Evolutionary conservation across 169 alveolate species (phyloP), one percentile per base, ranked within the genome.

Genomic region (Cardiosporidium cionae): DNA sequence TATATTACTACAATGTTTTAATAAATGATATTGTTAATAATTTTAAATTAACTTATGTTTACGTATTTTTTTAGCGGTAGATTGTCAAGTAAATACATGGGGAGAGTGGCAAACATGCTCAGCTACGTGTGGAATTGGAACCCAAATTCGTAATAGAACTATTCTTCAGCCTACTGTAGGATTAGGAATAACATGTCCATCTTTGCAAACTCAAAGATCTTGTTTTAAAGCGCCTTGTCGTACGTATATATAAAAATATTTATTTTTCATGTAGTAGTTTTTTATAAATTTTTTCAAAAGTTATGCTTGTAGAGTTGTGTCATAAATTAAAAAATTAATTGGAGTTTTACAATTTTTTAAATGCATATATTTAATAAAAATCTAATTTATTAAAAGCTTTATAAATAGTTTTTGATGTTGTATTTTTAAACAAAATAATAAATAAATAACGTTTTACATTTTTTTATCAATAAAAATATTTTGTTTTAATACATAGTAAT

Each of bases 51-150:
- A 28, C n/a, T 0, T 9, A 9, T n/a, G 5, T 31, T n/a, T 28
- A 28, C 16, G 28, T 7, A 23, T 32, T 5, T 0, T 23, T 28
- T 36, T 76, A 54, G 80, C 85, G 31, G 44, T 75, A 2, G 89
- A 72, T 72, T 84, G 89, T 65, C 74, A 66, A 7, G 83, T 82
- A 7, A 78, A 84, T 1, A 85, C 79, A 34, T 84, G 89, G 89
- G 68, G 87, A 44, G 80, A 62, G 33, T 84, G 89, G 89, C 54
- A 78, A 7, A 65, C 82, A 3, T 84, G 89, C 75, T 52, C 81
- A 31, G 83, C 83, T 7, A 63, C 79, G 31, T 84, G 89, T 37
- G 87, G 86, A 7, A 76, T 82, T 32, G 85, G 87, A 37, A 37
- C 76, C 25, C 66, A 70, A 7, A 32, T 0, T 27, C 33, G 87